Base-by-base conservation (phyloP, 1,284 basidiomycete species). In the Cutaneotrichosporon cyanovorans region DNA sequence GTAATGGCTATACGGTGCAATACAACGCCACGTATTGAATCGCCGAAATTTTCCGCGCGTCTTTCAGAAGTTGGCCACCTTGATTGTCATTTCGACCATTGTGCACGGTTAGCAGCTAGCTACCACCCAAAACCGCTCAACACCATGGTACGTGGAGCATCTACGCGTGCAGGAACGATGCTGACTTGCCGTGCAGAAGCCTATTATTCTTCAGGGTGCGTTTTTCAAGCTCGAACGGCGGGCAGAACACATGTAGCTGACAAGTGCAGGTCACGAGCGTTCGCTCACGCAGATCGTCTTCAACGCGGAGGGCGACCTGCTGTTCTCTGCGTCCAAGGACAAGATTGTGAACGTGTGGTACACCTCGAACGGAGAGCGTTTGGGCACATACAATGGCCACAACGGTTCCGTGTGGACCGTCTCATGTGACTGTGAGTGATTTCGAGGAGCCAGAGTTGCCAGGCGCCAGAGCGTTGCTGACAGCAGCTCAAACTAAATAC, bases 321-420 rank as follows among this genome's bases (percentile, higher is more conserved):
- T 99, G 47, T 97, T 98, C 74, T 85, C 91, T 22, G 88, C 85
- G 64, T 92, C 90, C 63, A 98, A 98, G 78, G 93, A 99, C 71
- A 80, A 85, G 62, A 72, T 88, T 61, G 88, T 97, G 72, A 97
- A 96, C 66, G 90, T 88, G 41, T 96, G 92, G 91, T 97, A 83
- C 74, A 86, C 92, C n/a, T 89, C 95, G 65, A 99, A 99, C 66
- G 95, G 95, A 57, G 93, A 98, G 76, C 79, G 95, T 51, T 74
- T 98, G 62, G 95, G 93, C 40, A 98, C 95, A 47, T 97, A 96
- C 70, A 83, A 90, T 46, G 95, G 91, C 37, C 84, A 97, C 74
- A 97, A 97, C 66, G 93, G 93, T 58, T 80, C 87, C 2, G 87
- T 99, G 30, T 97, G 95, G 93, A 91, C 88, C 49, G 81, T 95